phyloP scores from a whole-genome alignment of 176 grass and related monocot genomes.

The Oryza meridionalis region DNA sequence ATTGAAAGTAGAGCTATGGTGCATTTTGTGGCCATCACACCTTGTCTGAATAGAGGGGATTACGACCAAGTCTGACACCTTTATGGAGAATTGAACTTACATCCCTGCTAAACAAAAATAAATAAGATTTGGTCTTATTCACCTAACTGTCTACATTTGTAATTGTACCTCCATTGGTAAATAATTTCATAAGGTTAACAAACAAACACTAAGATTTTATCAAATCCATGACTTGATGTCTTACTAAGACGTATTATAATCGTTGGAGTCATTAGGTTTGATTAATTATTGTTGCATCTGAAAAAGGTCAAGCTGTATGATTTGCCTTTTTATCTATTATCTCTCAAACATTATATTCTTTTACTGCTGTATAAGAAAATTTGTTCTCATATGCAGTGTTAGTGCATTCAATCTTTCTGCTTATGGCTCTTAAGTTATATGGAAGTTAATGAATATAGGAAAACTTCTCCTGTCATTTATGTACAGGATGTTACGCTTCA shows the following conservation, averaged over 20 bases:
- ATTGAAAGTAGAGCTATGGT: background rate
- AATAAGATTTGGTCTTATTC: background rate
- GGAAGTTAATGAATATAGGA: background rate
- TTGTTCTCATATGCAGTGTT: background rate
- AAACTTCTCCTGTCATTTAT: conserved; percentile 35
- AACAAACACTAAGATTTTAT: background rate
- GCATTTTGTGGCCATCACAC: background rate
- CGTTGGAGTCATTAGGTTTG: conserved; percentile 10
- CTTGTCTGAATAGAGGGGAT: background rate
- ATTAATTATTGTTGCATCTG: background rate
- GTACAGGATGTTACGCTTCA: conserved; percentile 87
- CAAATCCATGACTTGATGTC: background rate
- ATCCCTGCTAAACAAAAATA: background rate
- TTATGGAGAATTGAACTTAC: background rate
- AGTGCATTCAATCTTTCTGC: background rate
- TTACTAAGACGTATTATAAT: background rate
- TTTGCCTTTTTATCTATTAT: background rate
- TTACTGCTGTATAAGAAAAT: background rate
- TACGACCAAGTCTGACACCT: background rate
- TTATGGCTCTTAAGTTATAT: background rate
- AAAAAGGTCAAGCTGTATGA: background rate
- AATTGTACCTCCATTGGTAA: conserved; percentile 5
- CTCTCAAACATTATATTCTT: background rate
- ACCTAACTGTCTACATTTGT: background rate
- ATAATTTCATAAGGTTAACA: background rate